phyloP scores from a whole-genome alignment of 2,329 filamentous ascomycete species.

The Chaetomium globosum region DNA sequence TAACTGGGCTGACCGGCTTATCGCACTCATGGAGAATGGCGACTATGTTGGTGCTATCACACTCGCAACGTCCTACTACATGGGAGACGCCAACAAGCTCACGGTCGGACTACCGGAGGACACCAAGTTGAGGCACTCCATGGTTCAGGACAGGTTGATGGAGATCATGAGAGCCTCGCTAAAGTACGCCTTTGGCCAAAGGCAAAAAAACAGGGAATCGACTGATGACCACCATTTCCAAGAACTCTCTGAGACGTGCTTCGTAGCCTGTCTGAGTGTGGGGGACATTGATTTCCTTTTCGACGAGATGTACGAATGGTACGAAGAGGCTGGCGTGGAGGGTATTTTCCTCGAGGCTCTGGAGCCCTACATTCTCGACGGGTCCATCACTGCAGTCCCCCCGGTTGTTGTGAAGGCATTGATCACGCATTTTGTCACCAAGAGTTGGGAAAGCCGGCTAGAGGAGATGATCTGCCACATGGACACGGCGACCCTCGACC shows the following conservation, averaged over 20 bases:
- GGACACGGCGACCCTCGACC: conserved; percentile 85
- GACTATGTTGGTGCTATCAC: conserved; percentile 91
- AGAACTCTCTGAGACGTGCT: conserved; percentile 80
- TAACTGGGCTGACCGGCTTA: conserved; percentile 93
- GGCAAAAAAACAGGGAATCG: conserved; percentile 52
- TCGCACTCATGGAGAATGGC: conserved; percentile 95
- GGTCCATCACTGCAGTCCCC: conserved; percentile 72
- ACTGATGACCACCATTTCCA: conserved; percentile 64
- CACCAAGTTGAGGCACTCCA: conserved; percentile 68
- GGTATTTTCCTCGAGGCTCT: conserved; percentile 84
- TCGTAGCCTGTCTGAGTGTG: conserved; percentile 78
- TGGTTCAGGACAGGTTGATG: conserved; percentile 85
- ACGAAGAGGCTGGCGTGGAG: conserved; percentile 73
- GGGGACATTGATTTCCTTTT: conserved; percentile 82
- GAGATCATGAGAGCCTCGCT: conserved; percentile 93
- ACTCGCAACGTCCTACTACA: conserved; percentile 89
- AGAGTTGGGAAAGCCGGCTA: conserved; percentile 73
- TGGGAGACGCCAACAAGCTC: conserved; percentile 86
- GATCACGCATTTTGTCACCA: conserved; percentile 76
- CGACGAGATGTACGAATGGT: conserved; percentile 86
- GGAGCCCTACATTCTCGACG: conserved; percentile 83
- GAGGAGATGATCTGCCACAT: conserved; percentile 96
- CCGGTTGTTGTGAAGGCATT: conserved; percentile 84
- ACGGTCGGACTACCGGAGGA: conserved; percentile 93
- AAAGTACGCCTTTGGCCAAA: conserved; percentile 79